Conservation (phyloP, 2,329 filamentous ascomycete genomes). For the Colletotrichum sp. region DNA sequence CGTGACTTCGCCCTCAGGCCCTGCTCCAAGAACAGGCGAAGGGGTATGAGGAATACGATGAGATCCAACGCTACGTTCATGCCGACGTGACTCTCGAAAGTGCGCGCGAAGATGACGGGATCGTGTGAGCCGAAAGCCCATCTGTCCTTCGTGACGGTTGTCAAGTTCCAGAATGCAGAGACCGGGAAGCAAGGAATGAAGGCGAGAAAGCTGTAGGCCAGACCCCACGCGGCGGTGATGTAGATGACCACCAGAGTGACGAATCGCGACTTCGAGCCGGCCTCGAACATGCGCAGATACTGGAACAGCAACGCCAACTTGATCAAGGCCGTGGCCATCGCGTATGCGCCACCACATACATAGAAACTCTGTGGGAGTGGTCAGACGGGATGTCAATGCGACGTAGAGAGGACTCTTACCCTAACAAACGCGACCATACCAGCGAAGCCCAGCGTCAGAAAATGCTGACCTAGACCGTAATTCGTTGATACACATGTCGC, state of each 20-base stretch:
- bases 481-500: background rate
- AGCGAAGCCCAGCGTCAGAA: background rate
- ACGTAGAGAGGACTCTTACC: background rate
- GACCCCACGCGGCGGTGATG: conserved; percentile 34
- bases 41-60: conserved; percentile 33
- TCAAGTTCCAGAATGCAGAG: conserved; percentile 33
- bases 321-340: conserved; percentile 23
- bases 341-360: conserved; percentile 21
- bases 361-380: conserved; percentile 11
- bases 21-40: conserved; percentile 31
- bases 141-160: background rate
- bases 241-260: conserved; percentile 27
- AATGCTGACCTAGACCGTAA: background rate
- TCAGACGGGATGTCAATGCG: background rate
- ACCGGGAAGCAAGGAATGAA: conserved; percentile 37
- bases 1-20: conserved; percentile 31
- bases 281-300: conserved; percentile 23
- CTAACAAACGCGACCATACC: conserved; percentile 12
- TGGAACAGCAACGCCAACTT: conserved; percentile 25
- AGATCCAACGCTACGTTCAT: conserved; percentile 37
- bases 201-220: conserved; percentile 33
- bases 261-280: conserved; percentile 5
- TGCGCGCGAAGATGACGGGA: conserved; percentile 27
- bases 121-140: conserved; percentile 36
- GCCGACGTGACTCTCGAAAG: conserved; percentile 31